These are phyloP conservation scores for Sanghuangporus sanghuang DNA, from an alignment of 1,284 basidiomycete species.

Conservation along the genomic window DNA sequence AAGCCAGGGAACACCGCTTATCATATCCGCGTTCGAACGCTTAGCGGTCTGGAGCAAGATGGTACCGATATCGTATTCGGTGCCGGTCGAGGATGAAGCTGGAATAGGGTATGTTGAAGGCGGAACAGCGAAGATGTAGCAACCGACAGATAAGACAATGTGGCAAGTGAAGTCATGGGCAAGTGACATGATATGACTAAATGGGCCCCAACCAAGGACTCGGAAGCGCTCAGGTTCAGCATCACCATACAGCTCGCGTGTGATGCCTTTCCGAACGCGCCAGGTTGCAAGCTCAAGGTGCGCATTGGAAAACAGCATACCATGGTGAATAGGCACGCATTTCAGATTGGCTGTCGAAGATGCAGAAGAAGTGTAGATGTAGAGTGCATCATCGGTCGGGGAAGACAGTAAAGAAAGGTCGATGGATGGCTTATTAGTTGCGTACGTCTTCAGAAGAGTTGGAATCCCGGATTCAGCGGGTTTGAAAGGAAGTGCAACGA, in stretches of 20 bases:
- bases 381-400: constrained; percentile 21
- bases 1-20: constrained; percentile 20
- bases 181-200: constrained; percentile 29
- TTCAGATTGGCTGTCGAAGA: constrained; percentile 31
- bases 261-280: constrained; percentile 25
- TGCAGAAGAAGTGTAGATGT: constrained; percentile 32
- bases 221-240: constrained; percentile 24
- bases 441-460: constrained; percentile 25
- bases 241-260: constrained; percentile 3
- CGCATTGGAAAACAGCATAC: constrained; percentile 24
- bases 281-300: constrained; percentile 24
- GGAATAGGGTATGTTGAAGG: constrained; percentile 26
- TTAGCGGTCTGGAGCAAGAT: constrained; percentile 5
- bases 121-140: constrained; percentile 29
- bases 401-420: constrained; percentile 16
- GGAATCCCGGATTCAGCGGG: constrained; percentile 27
- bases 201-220: constrained; percentile 32
- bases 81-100: not conserved
- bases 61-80: constrained; percentile 18
- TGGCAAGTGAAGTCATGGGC: constrained; percentile 24
- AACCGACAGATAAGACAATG: constrained; percentile 26
- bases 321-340: constrained; percentile 30
- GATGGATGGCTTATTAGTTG: constrained; percentile 20
- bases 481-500: not conserved
- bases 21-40: constrained; percentile 4